Conservation (phyloP, 345 rosid species). For the Pistacia integerrima region DNA sequence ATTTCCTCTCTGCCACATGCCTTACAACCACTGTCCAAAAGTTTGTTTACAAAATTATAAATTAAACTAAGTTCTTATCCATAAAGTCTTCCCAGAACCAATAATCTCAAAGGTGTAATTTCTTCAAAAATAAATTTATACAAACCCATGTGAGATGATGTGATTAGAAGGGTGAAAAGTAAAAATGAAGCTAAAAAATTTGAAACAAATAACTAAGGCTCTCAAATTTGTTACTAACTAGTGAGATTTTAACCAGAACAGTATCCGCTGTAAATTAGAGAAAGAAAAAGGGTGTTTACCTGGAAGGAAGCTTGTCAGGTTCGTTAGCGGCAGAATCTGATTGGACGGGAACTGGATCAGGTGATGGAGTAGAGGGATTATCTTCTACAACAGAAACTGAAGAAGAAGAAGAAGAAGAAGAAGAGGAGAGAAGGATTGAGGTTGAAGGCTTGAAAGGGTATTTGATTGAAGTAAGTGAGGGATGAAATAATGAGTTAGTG, state of each 20-base stretch:
- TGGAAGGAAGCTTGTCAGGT: constrained; percentile 34
- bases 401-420: constrained; percentile 38
- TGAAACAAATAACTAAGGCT: too few relatives aligned
- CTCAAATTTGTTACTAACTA: too few relatives aligned
- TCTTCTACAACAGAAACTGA: constrained; percentile 40
- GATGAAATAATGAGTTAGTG: constrained; percentile 18
- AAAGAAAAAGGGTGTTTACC: constrained; percentile 29
- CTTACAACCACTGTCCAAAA: constrained; percentile 63
- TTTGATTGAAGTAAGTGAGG: constrained; percentile 24
- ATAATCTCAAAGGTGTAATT: not conserved
- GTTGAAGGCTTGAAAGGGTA: constrained; percentile 34
- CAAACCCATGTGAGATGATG: too few relatives aligned
- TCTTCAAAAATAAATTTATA: not conserved
- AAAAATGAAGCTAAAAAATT: too few relatives aligned
- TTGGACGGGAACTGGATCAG: constrained; percentile 28
- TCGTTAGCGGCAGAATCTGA: constrained; percentile 25
- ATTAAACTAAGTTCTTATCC: not conserved
- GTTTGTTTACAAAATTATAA: not conserved
- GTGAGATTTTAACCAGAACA: not conserved
- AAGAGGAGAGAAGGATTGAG: constrained; percentile 28
- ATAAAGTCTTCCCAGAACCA: not conserved
- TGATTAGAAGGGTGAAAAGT: too few relatives aligned
- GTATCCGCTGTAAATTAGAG: not conserved
- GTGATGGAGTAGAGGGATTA: constrained; percentile 27
- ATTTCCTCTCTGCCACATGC: constrained; percentile 78